A percentile compares a stretch with the other conserved stretches of the same genome.
These are phyloP conservation scores for Penicillium capsulatum DNA, from an alignment of 2,329 filamentous ascomycete species.

Conservation along the genomic window DNA sequence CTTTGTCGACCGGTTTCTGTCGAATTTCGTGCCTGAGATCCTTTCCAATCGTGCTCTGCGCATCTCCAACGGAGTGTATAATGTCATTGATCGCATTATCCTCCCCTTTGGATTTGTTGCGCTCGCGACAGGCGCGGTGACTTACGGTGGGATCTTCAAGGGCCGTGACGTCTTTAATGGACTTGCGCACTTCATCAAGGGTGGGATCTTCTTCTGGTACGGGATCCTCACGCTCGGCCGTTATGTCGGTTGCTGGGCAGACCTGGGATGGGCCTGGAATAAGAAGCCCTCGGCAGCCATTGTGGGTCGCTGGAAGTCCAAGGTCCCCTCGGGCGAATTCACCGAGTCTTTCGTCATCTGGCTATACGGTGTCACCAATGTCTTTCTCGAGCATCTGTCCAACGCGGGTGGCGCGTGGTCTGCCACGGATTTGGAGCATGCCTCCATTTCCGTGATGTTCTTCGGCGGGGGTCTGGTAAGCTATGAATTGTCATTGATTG, in stretches of 20 bases:
- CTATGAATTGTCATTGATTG: not conserved
- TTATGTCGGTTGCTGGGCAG: slow-evolving; percentile 85
- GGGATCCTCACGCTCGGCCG: slow-evolving; percentile 81
- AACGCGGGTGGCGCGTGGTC: slow-evolving; percentile 68
- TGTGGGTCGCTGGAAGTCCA: slow-evolving; percentile 59
- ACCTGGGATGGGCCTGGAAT: slow-evolving; percentile 96
- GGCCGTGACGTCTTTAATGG: slow-evolving; percentile 70
- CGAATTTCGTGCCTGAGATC: slow-evolving; percentile 52
- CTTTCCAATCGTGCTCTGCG: slow-evolving; percentile 56
- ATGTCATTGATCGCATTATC: slow-evolving; percentile 69
- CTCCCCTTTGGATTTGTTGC: slow-evolving; percentile 72
- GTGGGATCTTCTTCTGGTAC: slow-evolving; percentile 91
- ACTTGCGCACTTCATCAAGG: slow-evolving; percentile 90
- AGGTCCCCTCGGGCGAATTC: slow-evolving; percentile 74
- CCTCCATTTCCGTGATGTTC: slow-evolving; percentile 90
- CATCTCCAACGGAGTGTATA: slow-evolving; percentile 58
- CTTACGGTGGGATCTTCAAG: slow-evolving; percentile 78
- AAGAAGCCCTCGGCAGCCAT: slow-evolving; percentile 60
- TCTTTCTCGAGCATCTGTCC: slow-evolving; percentile 86
- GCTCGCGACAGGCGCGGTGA: slow-evolving; percentile 66
- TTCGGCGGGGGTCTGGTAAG: slow-evolving; percentile 81
- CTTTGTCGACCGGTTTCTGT: slow-evolving; percentile 50
- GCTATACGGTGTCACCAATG: slow-evolving; percentile 81
- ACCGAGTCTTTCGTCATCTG: slow-evolving; percentile 87
- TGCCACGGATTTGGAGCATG: slow-evolving; percentile 78